Base-by-base conservation (phyloP, 1,284 basidiomycete genomes). In the Rhodotorula sp. region DNA sequence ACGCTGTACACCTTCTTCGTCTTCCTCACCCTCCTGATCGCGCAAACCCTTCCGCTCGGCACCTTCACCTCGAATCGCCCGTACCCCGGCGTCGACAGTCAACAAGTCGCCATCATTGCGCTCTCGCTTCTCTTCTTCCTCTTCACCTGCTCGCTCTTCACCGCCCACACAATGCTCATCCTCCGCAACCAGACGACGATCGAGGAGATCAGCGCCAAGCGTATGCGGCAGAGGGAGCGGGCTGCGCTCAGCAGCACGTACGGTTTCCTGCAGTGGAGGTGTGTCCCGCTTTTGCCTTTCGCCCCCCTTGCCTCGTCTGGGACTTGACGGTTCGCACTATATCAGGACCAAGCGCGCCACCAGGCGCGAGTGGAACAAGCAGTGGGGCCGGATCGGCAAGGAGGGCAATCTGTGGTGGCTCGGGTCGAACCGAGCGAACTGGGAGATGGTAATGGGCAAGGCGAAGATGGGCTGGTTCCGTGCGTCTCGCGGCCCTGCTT, bases 391-490 rank as follows among this genome's bases (percentile, higher is more conserved):
- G 34, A 83, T 89, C 2, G 83, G 84, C 10, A 84, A 80, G 30
- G 91, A 94, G 77, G 92, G 89, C 0, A 89, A 94, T 78, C 80
- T 92, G 7, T 95, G 91, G 91, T 94, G 90, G 90, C 80, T 88
- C 48, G 92, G 88, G 22, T 85, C 83, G 74, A 71, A 72, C 53
- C 78, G 83, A 29, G 80, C 79, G 51, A 90, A 89, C 73, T 93
- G 90, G 90, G 84, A 85, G 75, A 84, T 85, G 62, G 87, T 88
- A 34, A 92, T 94, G 89, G 91, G 91, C 10, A 78, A 77, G 52
- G 83, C 81, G 67, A 79, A 80, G 66, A 83, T 84, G 79, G 85
- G 86, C 34, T 92, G 91, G 91, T 83, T 92, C 72, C 46, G 73
- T 74, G 60, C 9, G 71, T 71, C 30, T 0, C 27, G 24, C 44